Base-by-base conservation (phyloP, 441 rosid species). In the Pelargonium hybrid region DNA sequence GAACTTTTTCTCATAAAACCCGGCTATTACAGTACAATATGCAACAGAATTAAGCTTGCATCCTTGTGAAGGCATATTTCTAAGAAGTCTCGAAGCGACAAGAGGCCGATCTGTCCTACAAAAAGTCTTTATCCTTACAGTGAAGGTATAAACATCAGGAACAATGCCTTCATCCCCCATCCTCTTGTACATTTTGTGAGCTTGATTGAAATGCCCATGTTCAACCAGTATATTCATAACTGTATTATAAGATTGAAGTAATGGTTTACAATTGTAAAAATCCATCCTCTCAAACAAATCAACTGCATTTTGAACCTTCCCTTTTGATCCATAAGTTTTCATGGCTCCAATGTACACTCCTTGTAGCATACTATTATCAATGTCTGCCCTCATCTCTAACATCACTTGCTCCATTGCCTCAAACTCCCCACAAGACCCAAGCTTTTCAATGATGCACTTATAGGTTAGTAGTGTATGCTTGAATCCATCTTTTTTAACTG, bases 241-340 rank as follows among this genome's bases (percentile, higher is more conserved):
- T 5, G 91, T 80, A 69, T 90, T 92, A 64, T 88, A 84, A 45
- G 99, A 90, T 74, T 83, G 81, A 70, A 92, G 88, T 0, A 94
- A 86, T 0, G 88, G 93, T 78, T 80, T 84, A 18, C 96, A 92
- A 66, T 81, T 78, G 52, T 90, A 90, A 76, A 94, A 92, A 68
- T 90, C 97, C 98, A 90, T 89, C 79, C 96, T 94, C 84, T 92
- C 94, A 81, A 94, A 94, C 71, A 88, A 86, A 75, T 90, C 80
- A 7, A 90, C 87, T 52, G 97, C 97, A 74, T 89, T 94, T 75
- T 88, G 97, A 81, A 90, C 83, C 85, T 80, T 94, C 72, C 85
- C 82, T 85, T 84, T 90, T 80, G 81, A 78, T 31, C 99, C 96
- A 70, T 89, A 92, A 61, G 74, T 87, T 80, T 82, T 89, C 86